Evolutionary conservation across 371 early-diverging fungal species (phyloP), one percentile per base, ranked within the genome.

Genomic region (Rhizopus delemar): DNA sequence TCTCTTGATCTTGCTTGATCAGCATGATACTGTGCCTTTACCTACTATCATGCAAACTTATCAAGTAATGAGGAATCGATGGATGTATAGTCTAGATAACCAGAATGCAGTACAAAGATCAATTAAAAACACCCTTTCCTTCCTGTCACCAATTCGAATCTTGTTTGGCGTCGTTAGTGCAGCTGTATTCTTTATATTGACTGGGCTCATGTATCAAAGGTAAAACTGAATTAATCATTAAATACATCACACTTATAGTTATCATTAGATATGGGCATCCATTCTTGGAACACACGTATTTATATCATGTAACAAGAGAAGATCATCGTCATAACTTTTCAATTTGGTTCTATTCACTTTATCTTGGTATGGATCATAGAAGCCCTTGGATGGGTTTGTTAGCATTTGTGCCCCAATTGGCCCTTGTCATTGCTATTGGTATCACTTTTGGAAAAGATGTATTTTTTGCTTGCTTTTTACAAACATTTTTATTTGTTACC

Each of bases 281-380:
- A 50, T 97, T 97, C 69, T 52, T 99, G 41, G 75, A 94, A 32
- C 90, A 97, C 60, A 91, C 97, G 0, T 97, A 93, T 63, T 65
- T 96, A 35, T 99, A 98, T 65, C 99, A 99, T 74, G 65, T 97
- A 43, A 90, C 88, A 1, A 90, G 99, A 63, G 90, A 92, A 68
- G 99, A 99, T 71, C 99, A 97, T 69, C 90, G 99, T 3, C 99
- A 99, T 81, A 99, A 99, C 81, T 98, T 97, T 69, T 95, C 96
- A 2, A 70, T 92, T 51, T 98, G 96, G 88, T 98, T 96, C 66
- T 93, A 94, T 69, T 85, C 89, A 51, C 89, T 98, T 54, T 98
- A 98, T 65, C 78, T 97, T 22, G 79, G 79, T 0, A 86, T 85
- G 66, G 75, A 74, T 16, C 51, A 63, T 15, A 54, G 51, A 8